Conservation (phyloP, 1,284 basidiomycete genomes). For the Boletus semigastroideus region DNA sequence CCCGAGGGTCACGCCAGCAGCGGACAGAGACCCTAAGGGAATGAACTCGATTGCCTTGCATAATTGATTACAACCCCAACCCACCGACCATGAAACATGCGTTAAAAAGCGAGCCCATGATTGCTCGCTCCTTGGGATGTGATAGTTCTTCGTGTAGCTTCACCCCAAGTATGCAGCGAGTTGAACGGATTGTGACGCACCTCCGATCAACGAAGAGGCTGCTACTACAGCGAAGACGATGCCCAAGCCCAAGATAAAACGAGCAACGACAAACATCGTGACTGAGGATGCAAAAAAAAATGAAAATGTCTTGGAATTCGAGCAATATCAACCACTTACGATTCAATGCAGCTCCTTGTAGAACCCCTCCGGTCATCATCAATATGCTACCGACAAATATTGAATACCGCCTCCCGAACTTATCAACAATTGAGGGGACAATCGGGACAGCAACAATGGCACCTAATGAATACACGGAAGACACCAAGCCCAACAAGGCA, state of each 20-base stretch:
- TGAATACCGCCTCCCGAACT: conserved; percentile 5
- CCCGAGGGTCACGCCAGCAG: conserved; percentile 40
- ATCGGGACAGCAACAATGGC: conserved; percentile 3
- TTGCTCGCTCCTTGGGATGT: conserved; percentile 23
- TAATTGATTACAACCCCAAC: neutral
- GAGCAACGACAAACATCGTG: conserved; percentile 7
- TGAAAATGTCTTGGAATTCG: neutral
- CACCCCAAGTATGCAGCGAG: neutral
- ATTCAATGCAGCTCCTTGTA: conserved; percentile 11
- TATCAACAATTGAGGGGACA: conserved; percentile 4
- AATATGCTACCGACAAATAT: conserved; percentile 6
- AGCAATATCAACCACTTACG: neutral
- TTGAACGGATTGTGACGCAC: neutral
- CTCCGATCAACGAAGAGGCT: conserved; percentile 8
- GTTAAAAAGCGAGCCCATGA: conserved; percentile 15
- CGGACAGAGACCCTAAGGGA: conserved; percentile 10
- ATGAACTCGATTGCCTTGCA: neutral
- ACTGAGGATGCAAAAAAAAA: neutral
- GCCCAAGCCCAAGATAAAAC: conserved; percentile 10
- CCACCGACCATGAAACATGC: conserved; percentile 8
- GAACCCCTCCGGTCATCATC: neutral
- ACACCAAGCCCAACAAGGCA: conserved; percentile 10
- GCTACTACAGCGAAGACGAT: conserved; percentile 8
- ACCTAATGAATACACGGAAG: conserved; percentile 8
- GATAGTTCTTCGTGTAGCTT: conserved; percentile 18